phyloP scores from a whole-genome alignment of 306 rosid genomes.

The Lathyrus aphaca region DNA sequence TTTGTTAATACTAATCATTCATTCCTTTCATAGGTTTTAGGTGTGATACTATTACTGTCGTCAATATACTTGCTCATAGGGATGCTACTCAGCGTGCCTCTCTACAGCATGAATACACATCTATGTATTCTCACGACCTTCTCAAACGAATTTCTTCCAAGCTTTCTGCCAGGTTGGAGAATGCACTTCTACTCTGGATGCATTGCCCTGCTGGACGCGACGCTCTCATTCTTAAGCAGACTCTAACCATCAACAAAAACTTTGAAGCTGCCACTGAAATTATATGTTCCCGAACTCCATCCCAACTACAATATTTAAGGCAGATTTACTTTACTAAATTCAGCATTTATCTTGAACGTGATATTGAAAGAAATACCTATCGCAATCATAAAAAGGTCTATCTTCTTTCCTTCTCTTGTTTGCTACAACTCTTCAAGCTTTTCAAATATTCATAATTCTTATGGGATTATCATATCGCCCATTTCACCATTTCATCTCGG shows the following conservation, averaged over 20 bases:
- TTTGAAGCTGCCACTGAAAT: conserved; percentile 78
- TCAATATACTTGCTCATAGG: conserved; percentile 74
- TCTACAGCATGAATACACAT: conserved; percentile 68
- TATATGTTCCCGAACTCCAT: conserved; percentile 73
- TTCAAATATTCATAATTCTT: too few relatives aligned
- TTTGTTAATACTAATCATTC: too few relatives aligned
- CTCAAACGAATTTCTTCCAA: conserved; percentile 63
- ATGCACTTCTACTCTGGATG: conserved; percentile 75
- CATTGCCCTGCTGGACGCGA: conserved; percentile 80
- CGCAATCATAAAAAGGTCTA: conserved; percentile 71
- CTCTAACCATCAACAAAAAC: conserved; percentile 35
- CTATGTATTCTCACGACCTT: conserved; percentile 67
- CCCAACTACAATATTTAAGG: conserved; percentile 73
- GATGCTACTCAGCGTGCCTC: conserved; percentile 70
- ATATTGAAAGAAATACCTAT: conserved; percentile 51
- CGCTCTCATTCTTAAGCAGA: conserved; percentile 55
- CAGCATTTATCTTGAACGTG: conserved; percentile 55
- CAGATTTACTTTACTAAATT: conserved; percentile 61
- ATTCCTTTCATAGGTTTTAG: conserved; percentile 58
- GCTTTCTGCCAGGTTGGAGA: conserved; percentile 73
- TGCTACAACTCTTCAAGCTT: too few relatives aligned
- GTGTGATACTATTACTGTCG: conserved; percentile 68
- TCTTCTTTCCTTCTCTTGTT: not conserved
- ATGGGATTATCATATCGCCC: too few relatives aligned
- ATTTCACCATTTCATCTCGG: too few relatives aligned